Evolutionary conservation across 2,329 filamentous ascomycete genomes (phyloP), one percentile per base, ranked within the genome.

Genomic region (Rugonectria rugulosa): DNA sequence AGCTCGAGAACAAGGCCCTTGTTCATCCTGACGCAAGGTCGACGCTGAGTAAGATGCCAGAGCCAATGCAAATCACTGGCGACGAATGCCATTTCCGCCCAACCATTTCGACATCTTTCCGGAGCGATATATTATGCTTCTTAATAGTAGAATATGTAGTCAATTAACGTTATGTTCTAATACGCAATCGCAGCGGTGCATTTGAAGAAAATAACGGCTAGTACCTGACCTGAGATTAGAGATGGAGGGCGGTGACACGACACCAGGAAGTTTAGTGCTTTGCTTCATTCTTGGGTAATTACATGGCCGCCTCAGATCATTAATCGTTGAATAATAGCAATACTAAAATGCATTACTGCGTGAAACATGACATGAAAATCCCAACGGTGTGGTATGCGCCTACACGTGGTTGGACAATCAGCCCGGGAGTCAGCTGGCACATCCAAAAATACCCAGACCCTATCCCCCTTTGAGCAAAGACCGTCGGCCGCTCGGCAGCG

Each of bases 371-470:
- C 36, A 47, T 21, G 21, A 19, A n/a, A 19, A 24, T n/a, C 26
- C 26, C 17, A 7, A 14, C 20, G 11, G 23, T 42, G 21, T 27
- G 24, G 29, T 27, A 50, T 50, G 51, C 43, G 29, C 21, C 51
- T 36, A 15, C 51, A 37, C 14, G 17, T 53, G 51, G 36, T 43
- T 31, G 37, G 27, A 29, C 27, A 31, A 40, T 44, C 24, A 43
- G 49, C 19, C 52, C 24, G 31, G 52, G 19, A 49, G 32, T 34
- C 12, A 14, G n/a, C 36, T 29, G 12, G n/a, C 10, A 10, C 15
- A 23, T 34, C 40, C 53, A 56, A 56, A 53, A 56, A 56, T 56
- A 56, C 32, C 40, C 27, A 34, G 5, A 10, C 9, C n/a, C 26
- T 26, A 44, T 21, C 12, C 32, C 32, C 15, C 7, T 20, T 34